These are phyloP conservation scores for Lentinula aciculospora DNA, from an alignment of 768 basidiomycete species.

Conservation along the genomic window DNA sequence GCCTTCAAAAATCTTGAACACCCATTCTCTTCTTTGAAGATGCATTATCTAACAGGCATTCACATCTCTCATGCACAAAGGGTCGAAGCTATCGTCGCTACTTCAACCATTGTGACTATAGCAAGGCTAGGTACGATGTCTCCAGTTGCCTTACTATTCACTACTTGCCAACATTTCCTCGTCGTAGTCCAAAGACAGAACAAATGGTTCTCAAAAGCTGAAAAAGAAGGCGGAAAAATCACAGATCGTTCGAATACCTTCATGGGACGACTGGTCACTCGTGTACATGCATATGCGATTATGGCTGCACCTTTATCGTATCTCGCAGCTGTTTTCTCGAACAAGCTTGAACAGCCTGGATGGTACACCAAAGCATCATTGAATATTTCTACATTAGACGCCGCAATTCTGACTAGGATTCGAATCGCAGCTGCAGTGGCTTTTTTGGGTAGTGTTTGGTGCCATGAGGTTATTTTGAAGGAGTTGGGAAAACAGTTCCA, in stretches of 20 bases:
- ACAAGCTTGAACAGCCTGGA: constrained; percentile 26
- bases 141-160: no score
- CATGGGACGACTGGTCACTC: constrained; percentile 21
- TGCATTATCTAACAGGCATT: constrained; percentile 17
- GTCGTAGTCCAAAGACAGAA: neutral
- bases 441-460: constrained; percentile 13
- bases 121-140: no score
- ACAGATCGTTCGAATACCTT: constrained; percentile 11
- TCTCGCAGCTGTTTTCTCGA: constrained; percentile 18
- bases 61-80: constrained; percentile 16
- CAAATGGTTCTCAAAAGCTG: constrained; percentile 1
- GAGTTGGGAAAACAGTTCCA: constrained; percentile 23
- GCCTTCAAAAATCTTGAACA: no score
- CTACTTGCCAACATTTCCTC: no score
- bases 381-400: constrained; percentile 13
- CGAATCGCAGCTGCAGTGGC: constrained; percentile 20
- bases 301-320: constrained; percentile 22
- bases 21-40: no score
- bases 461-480: constrained; percentile 9
- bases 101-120: constrained; percentile 4
- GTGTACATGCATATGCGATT: constrained; percentile 18
- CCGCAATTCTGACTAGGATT: constrained; percentile 17
- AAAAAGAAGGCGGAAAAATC: constrained; percentile 14
- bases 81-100: constrained; percentile 14
- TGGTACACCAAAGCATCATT: constrained; percentile 25